Evolutionary conservation across 805 yeast species (phyloP).

Genomic region (Geotrichum ghanense): DNA sequence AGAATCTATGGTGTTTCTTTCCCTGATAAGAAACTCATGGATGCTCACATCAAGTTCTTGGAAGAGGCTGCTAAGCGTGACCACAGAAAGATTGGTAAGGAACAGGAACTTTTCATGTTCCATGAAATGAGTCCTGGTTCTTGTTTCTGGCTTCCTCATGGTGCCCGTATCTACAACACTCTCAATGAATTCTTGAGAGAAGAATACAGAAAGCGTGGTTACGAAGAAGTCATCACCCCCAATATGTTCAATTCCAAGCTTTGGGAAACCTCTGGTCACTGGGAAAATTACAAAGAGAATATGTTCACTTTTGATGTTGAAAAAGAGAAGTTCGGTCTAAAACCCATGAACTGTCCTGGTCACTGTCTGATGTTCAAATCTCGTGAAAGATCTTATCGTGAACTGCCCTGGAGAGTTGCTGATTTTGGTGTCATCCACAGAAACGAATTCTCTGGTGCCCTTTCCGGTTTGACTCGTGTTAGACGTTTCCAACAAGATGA

Average conservation of each 20-base stretch:
- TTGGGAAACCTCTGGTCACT: constrained; percentile 98
- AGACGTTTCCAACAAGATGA: constrained; percentile 99
- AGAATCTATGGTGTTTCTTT: constrained; percentile 96
- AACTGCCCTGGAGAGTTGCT: constrained; percentile 97
- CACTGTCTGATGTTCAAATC: constrained; percentile 89
- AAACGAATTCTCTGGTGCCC: constrained; percentile 92
- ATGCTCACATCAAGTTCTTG: constrained; percentile 84
- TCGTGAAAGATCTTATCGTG: constrained; percentile 91
- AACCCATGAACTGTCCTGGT: constrained; percentile 92
- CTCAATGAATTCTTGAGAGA: constrained; percentile 66
- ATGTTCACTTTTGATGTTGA: constrained; percentile 97
- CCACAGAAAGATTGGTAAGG: constrained; percentile 92
- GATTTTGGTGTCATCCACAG: constrained; percentile 97
- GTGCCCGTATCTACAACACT: constrained; percentile 91
- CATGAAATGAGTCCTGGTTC: constrained; percentile 97
- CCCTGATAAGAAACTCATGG: constrained; percentile 96
- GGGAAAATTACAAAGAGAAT: constrained; percentile 95
- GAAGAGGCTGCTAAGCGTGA: constrained; percentile 90
- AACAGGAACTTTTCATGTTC: constrained; percentile 91
- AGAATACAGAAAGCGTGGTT: constrained; percentile 89
- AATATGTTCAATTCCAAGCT: constrained; percentile 95
- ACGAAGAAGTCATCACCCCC: constrained; percentile 97
- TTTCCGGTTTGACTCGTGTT: constrained; percentile 90
- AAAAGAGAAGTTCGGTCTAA: constrained; percentile 87
- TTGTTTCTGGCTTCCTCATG: constrained; percentile 98